Evolutionary conservation across 31 red algal species (phyloP).

Genomic region (Odonthalia washingtoniensis): DNA sequence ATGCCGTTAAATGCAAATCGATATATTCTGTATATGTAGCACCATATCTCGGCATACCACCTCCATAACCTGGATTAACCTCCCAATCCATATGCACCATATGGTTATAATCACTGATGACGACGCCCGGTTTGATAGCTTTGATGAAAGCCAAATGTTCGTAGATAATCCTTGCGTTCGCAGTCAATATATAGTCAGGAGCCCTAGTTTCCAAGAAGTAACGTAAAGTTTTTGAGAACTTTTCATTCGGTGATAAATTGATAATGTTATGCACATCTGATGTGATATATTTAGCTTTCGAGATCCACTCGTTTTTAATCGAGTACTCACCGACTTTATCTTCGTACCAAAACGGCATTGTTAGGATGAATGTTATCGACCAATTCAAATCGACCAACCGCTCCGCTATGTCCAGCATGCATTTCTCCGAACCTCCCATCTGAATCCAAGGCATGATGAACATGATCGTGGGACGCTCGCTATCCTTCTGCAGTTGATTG

Average conservation of each 20-base stretch:
- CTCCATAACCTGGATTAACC: constrained; percentile 54
- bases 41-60: constrained; percentile 67
- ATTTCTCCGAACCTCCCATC: constrained; percentile 79
- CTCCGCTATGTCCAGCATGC: constrained; percentile 68
- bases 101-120: constrained; percentile 69
- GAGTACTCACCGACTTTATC: constrained; percentile 57
- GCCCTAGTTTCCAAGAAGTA: constrained; percentile 63
- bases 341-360: constrained; percentile 79
- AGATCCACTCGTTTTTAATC: constrained; percentile 67
- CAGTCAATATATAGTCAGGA: constrained; percentile 69
- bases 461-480: constrained; percentile 50
- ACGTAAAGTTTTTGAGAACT: constrained; percentile 65
- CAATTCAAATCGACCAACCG: constrained; percentile 62
- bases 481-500: not conserved
- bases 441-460: constrained; percentile 86
- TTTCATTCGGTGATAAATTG: constrained; percentile 59
- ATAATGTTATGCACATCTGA: constrained; percentile 80
- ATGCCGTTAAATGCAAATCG: constrained; percentile 68
- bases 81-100: constrained; percentile 83
- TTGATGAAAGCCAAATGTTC: constrained; percentile 73
- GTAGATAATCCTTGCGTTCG: constrained; percentile 65
- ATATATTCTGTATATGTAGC: constrained; percentile 48
- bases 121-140: constrained; percentile 47
- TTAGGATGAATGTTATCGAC: constrained; percentile 72
- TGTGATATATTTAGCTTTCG: constrained; percentile 61